These are phyloP conservation scores for Pestalotiopsis sp. DNA, from an alignment of 2,329 filamentous ascomycete genomes.

Conservation along the genomic window DNA sequence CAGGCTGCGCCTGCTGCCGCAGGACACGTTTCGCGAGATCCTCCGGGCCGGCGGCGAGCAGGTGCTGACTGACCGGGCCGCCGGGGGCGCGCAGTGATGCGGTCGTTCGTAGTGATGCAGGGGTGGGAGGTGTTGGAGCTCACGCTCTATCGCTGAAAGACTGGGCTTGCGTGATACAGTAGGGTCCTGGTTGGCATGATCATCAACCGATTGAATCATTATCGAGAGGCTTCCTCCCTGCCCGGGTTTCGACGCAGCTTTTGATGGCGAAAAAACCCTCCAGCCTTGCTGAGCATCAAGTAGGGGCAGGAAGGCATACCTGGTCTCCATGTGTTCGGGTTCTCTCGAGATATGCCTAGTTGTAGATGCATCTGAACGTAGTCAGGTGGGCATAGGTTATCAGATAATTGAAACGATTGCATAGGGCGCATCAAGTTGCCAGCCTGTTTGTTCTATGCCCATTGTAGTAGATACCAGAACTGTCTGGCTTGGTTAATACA, in stretches of 20 bases:
- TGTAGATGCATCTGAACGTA: not conserved
- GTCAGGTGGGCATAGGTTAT: not conserved
- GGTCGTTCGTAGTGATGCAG: no score
- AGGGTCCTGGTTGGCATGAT: no score
- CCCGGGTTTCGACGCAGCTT: not conserved
- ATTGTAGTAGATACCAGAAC: no score
- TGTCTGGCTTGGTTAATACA: no score
- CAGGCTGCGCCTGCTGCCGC: constrained; percentile 41
- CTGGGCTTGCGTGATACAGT: no score
- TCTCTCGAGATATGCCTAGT: not conserved
- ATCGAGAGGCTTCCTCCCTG: not conserved
- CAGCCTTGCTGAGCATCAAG: not conserved
- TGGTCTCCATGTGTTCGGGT: not conserved
- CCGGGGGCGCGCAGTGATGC: constrained; percentile 4
- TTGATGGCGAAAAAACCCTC: not conserved
- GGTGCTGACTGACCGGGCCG: constrained; percentile 31
- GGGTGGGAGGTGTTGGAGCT: no score
- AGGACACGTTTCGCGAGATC: constrained; percentile 48
- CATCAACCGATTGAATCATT: not conserved
- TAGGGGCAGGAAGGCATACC: no score
- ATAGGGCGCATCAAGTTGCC: no score
- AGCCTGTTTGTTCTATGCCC: no score
- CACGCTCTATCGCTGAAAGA: no score
- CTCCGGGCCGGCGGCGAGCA: constrained; percentile 53
- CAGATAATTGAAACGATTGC: no score